These are phyloP conservation scores for Calonectria pauciramosa DNA, from an alignment of 2,329 filamentous ascomycete species.

Conservation along the genomic window DNA sequence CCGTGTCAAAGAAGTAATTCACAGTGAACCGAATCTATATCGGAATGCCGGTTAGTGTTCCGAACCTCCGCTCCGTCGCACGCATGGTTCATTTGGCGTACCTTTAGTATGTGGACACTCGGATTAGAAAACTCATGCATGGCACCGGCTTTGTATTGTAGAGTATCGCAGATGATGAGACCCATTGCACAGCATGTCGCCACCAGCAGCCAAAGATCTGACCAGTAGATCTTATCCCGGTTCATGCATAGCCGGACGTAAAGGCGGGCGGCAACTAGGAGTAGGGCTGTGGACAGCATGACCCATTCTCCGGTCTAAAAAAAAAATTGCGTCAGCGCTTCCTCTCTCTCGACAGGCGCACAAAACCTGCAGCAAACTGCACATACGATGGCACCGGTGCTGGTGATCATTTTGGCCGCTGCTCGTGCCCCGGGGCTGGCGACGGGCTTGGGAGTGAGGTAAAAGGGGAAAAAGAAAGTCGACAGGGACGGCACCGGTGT, in stretches of 20 bases:
- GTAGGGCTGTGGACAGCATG: conserved; percentile 13
- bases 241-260: conserved; percentile 22
- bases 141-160: conserved; percentile 1
- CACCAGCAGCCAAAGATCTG: conserved; percentile 8
- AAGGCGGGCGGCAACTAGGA: conserved; percentile 14
- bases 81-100: background rate
- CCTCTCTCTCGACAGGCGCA: background rate
- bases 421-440: background rate
- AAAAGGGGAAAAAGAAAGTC: background rate
- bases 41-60: background rate
- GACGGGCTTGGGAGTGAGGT: background rate
- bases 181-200: background rate
- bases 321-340: background rate
- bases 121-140: conserved; percentile 11
- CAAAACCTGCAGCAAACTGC: too few species aligned
- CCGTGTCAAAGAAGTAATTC: conserved; percentile 44
- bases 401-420: background rate
- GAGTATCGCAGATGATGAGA: conserved; percentile 14
- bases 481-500: background rate
- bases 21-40: conserved; percentile 35
- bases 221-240: conserved; percentile 14
- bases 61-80: too few species aligned
- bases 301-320: conserved; percentile 15
- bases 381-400: conserved; percentile 9
- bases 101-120: conserved; percentile 4